A percentile compares a stretch with the other conserved stretches of the same genome.
phyloP scores from a whole-genome alignment of 495 filamentous ascomycete species.

The Tuber brumale region DNA sequence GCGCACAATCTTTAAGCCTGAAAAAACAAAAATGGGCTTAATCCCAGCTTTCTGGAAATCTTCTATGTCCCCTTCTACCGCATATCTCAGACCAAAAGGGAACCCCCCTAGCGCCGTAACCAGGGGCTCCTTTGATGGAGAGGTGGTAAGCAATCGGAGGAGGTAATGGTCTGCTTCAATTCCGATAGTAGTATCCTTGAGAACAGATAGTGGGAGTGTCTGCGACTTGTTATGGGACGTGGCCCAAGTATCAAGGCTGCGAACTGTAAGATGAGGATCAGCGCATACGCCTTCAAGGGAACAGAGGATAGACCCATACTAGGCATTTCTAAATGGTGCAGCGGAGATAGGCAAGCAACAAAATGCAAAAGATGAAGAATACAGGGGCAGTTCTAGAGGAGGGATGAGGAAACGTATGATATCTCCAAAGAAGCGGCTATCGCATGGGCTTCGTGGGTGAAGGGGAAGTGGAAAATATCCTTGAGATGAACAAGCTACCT shows the following conservation, averaged over 20 bases:
- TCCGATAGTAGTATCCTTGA: slow-evolving; percentile 67
- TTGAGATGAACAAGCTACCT: not conserved
- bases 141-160: slow-evolving; percentile 60
- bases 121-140: slow-evolving; percentile 70
- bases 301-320: slow-evolving; percentile 13
- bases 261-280: slow-evolving; percentile 45
- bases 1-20: slow-evolving; percentile 69
- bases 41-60: slow-evolving; percentile 59
- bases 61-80: slow-evolving; percentile 67
- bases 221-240: slow-evolving; percentile 47
- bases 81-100: slow-evolving; percentile 65
- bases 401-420: not conserved
- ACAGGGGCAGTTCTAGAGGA: not conserved
- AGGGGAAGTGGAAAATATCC: not conserved
- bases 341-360: not conserved
- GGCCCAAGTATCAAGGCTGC: slow-evolving; percentile 56
- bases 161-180: slow-evolving; percentile 91
- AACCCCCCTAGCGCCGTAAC: slow-evolving; percentile 83
- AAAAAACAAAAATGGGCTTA: slow-evolving; percentile 77
- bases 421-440: not conserved
- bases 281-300: not conserved
- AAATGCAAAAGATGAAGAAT: not conserved
- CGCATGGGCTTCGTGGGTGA: not conserved
- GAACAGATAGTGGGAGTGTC: slow-evolving; percentile 53
- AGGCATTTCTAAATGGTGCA: slow-evolving; percentile 19